A percentile compares a stretch with the other conserved stretches of the same genome.
These are phyloP conservation scores for Cyclotella choctawhatcheeana DNA, from an alignment of 108 stramenopile species.

Conservation along the genomic window DNA sequence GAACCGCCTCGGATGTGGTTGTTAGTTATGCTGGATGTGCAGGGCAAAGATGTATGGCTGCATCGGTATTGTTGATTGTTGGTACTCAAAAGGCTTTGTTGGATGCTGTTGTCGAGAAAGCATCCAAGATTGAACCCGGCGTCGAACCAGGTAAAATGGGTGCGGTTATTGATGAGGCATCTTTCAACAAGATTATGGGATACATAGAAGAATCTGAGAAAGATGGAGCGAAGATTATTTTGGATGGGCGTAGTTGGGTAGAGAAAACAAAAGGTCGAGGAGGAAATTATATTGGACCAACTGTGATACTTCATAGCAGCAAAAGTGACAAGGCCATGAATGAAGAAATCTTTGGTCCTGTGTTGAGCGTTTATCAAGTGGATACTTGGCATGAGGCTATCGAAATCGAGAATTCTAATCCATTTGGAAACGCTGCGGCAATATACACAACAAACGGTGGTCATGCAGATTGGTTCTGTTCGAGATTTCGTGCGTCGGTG, in stretches of 20 bases:
- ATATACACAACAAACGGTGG: conserved; percentile 94
- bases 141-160: conserved; percentile 88
- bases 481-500: conserved; percentile 76
- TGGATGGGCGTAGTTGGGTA: conserved; percentile 92
- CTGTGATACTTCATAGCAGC: conserved; percentile 81
- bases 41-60: conserved; percentile 95
- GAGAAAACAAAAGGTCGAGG: conserved; percentile 29
- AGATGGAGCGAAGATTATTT: conserved; percentile 79
- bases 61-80: conserved; percentile 90
- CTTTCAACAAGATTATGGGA: conserved; percentile 76
- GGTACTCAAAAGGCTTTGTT: conserved; percentile 67
- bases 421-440: conserved; percentile 96
- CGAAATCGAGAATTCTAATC: conserved; percentile 93
- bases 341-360: conserved; percentile 97
- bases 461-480: conserved; percentile 92
- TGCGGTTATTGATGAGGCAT: conserved; percentile 87
- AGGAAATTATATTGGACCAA: conserved; percentile 92
- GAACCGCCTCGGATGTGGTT: conserved; percentile 88
- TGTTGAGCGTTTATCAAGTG: conserved; percentile 78
- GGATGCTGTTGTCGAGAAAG: conserved; percentile 69
- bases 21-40: conserved; percentile 92
- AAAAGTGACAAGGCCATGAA: conserved; percentile 72
- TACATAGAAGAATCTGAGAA: conserved; percentile 87
- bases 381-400: conserved; percentile 91
- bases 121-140: conserved; percentile 76